phyloP scores from a whole-genome alignment of 2,329 filamentous ascomycete genomes.

The Chrysosphaeria jannelii region DNA sequence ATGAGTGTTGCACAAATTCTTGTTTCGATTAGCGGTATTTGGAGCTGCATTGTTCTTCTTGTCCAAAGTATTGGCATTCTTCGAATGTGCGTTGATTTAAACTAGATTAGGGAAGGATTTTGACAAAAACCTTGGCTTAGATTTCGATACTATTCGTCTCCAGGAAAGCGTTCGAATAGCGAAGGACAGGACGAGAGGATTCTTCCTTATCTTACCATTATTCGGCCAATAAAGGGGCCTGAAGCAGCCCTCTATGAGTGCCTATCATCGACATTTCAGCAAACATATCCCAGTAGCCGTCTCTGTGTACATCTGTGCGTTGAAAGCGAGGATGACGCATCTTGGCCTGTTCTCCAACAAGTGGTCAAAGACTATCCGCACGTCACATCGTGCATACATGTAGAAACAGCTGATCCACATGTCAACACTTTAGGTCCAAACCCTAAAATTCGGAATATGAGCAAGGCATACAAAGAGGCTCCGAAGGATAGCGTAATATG shows the following conservation, averaged over 20 bases:
- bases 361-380: constrained; percentile 52
- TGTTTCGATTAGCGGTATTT: too few species aligned
- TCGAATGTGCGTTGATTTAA: too few species aligned
- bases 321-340: constrained; percentile 41
- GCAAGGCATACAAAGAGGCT: constrained; percentile 68
- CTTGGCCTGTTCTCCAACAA: constrained; percentile 40
- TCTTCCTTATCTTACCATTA: too few species aligned
- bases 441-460: constrained; percentile 96
- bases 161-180: too few species aligned
- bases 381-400: constrained; percentile 37
- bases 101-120: too few species aligned
- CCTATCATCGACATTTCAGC: constrained; percentile 56
- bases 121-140: too few species aligned
- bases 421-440: constrained; percentile 52
- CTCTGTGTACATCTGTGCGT: constrained; percentile 64
- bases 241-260: constrained; percentile 82
- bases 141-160: too few species aligned
- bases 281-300: constrained; percentile 49
- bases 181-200: too few species aligned
- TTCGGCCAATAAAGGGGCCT: constrained; percentile 77
- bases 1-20: too few species aligned
- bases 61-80: too few species aligned
- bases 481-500: constrained; percentile 73
- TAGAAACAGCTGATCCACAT: constrained; percentile 10
- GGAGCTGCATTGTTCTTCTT: too few species aligned